Evolutionary conservation across 768 basidiomycete genomes (phyloP).

Genomic region (Omphalotus guepiniiformis): DNA sequence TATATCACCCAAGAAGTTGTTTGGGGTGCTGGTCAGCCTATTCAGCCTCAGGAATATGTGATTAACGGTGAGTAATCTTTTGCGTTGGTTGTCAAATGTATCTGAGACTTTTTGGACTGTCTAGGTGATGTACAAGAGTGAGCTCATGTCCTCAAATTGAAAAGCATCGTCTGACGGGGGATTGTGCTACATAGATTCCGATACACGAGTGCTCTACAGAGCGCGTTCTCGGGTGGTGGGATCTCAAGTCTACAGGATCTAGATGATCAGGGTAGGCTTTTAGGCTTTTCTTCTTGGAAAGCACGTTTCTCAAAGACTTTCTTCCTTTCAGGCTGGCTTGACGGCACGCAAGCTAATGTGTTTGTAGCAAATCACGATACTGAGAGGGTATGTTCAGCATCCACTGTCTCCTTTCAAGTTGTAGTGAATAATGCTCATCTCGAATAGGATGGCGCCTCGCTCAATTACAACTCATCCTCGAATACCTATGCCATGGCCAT

Average conservation of each 20-base stretch:
- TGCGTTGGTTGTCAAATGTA: neutral
- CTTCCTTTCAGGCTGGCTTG: constrained; percentile 50
- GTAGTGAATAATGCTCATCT: neutral
- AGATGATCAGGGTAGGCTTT: constrained; percentile 39
- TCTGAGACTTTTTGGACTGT: neutral
- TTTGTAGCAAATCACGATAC: constrained; percentile 73
- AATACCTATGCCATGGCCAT: constrained; percentile 59
- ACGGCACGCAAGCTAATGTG: constrained; percentile 50
- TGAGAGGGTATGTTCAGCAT: constrained; percentile 43
- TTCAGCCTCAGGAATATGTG: constrained; percentile 54
- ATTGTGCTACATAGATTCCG: constrained; percentile 46
- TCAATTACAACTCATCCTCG: constrained; percentile 57
- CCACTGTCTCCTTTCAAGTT: neutral
- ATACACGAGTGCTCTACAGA: constrained; percentile 48
- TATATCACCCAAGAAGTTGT: constrained; percentile 67
- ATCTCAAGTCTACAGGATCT: constrained; percentile 51
- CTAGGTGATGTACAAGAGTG: constrained; percentile 63
- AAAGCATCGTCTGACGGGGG: no score
- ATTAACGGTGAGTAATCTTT: constrained; percentile 34
- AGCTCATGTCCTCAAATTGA: no score
- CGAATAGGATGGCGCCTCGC: constrained; percentile 43
- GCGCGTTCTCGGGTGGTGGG: constrained; percentile 47
- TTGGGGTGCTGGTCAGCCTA: constrained; percentile 46
- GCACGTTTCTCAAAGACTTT: neutral
- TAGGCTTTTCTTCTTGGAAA: neutral